These are phyloP conservation scores for Lasiodiplodia sp. DNA, from an alignment of 2,329 filamentous ascomycete genomes.

Conservation along the genomic window DNA sequence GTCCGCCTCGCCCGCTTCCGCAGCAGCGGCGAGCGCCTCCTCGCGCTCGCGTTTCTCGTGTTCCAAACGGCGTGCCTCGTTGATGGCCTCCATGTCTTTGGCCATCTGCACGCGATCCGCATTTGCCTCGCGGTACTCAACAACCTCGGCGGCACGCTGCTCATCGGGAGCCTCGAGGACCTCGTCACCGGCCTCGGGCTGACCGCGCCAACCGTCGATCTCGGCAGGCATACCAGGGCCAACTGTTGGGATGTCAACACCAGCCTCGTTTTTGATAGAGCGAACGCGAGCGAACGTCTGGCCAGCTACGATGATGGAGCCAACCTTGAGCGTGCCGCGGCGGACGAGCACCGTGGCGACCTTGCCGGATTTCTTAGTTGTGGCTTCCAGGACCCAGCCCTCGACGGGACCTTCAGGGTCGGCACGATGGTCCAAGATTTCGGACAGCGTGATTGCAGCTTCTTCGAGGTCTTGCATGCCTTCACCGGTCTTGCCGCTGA, in stretches of 20 bases:
- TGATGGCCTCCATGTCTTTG: slow-evolving; percentile 78
- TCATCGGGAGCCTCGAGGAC: slow-evolving; percentile 85
- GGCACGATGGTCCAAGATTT: slow-evolving; percentile 89
- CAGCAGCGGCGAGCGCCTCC: slow-evolving; percentile 37
- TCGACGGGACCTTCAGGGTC: slow-evolving; percentile 79
- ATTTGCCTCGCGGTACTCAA: slow-evolving; percentile 77
- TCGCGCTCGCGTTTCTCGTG: slow-evolving; percentile 69
- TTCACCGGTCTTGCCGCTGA: slow-evolving; percentile 91
- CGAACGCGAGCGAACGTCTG: slow-evolving; percentile 88
- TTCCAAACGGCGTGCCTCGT: slow-evolving; percentile 65
- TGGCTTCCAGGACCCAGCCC: slow-evolving; percentile 93
- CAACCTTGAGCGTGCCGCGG: slow-evolving; percentile 80
- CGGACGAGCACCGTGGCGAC: slow-evolving; percentile 89
- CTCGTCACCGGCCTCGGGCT: slow-evolving; percentile 85
- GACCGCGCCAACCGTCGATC: slow-evolving; percentile 91
- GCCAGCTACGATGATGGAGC: slow-evolving; percentile 87
- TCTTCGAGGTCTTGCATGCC: slow-evolving; percentile 95
- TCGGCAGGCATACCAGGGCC: slow-evolving; percentile 90
- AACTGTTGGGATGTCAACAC: slow-evolving; percentile 73
- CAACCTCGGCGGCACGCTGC: slow-evolving; percentile 77
- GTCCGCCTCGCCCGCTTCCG: slow-evolving; percentile 35
- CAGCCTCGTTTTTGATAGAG: slow-evolving; percentile 83
- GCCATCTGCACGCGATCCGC: slow-evolving; percentile 71
- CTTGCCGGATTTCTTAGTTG: slow-evolving; percentile 83
- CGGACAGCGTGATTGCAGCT: slow-evolving; percentile 82